A percentile compares a stretch with the other conserved stretches of the same genome.
Evolutionary conservation across 176 grass and related monocot species (phyloP).

Genomic region (Aegilops speltoides): DNA sequence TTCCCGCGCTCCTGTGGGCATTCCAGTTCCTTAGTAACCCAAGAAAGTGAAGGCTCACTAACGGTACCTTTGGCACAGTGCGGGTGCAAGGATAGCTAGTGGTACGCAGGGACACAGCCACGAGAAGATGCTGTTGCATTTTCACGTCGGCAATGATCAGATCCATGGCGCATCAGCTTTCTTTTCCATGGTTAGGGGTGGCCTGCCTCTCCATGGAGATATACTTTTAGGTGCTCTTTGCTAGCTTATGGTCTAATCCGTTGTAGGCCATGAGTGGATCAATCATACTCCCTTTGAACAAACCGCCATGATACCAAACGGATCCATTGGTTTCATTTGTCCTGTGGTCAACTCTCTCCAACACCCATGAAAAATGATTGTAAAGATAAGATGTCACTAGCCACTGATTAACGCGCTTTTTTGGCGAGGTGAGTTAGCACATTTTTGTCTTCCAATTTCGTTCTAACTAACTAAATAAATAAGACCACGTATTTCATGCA

Average conservation of each 20-base stretch:
- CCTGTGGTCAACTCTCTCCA: neutral
- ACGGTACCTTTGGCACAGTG: neutral
- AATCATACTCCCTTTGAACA: conserved; percentile 20
- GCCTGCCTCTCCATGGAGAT: neutral
- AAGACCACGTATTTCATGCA: neutral
- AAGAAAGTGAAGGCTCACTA: neutral
- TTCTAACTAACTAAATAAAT: too few relatives aligned
- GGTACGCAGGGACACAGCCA: neutral
- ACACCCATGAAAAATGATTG: neutral
- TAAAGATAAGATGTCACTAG: neutral
- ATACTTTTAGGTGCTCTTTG: neutral
- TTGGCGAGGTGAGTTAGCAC: too few relatives aligned
- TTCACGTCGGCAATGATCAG: neutral
- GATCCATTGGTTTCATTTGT: neutral
- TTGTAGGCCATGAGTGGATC: neutral
- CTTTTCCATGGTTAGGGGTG: neutral
- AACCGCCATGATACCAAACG: neutral
- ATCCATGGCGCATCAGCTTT: neutral
- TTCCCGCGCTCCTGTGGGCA: neutral
- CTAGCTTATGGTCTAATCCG: neutral
- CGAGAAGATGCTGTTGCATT: neutral
- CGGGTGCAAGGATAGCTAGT: neutral
- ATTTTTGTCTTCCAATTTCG: too few relatives aligned
- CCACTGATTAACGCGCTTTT: neutral
- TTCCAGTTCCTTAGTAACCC: neutral